Conservation (phyloP, 2,329 filamentous ascomycete species). For the Berkeleyomyces rouxiae region DNA sequence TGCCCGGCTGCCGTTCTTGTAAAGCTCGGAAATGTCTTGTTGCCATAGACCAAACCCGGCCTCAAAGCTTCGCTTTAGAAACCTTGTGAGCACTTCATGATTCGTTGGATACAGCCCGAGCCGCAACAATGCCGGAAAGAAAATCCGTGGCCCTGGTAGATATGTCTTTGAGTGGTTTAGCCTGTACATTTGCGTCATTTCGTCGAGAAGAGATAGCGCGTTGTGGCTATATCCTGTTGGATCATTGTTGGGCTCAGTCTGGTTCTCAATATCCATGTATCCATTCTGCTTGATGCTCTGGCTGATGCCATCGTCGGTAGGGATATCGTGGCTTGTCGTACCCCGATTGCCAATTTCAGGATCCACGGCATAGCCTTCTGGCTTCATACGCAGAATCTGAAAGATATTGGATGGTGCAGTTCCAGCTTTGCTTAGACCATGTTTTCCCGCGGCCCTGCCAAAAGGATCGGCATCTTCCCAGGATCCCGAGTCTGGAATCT, state of each 20-base stretch:
- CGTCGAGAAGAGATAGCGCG: neutral
- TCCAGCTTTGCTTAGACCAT: no score
- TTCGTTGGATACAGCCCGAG: neutral
- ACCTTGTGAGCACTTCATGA: neutral
- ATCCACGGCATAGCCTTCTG: neutral
- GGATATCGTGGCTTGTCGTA: neutral
- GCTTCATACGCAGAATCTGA: neutral
- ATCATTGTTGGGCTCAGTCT: neutral
- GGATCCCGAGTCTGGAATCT: neutral
- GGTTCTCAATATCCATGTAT: neutral
- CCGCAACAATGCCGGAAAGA: neutral
- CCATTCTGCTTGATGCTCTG: neutral
- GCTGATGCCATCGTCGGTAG: neutral
- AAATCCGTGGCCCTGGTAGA: neutral
- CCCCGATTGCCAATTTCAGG: neutral
- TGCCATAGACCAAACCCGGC: no score
- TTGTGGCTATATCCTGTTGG: neutral
- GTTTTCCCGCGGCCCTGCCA: neutral
- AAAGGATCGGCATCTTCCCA: no score
- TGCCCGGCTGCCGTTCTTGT: neutral
- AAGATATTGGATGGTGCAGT: neutral
- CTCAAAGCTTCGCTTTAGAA: neutral
- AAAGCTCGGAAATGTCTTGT: neutral
- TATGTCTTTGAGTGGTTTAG: neutral
- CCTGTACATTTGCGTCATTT: neutral